Conservation (phyloP, 345 rosid species). For the Microthlaspi erraticum region DNA sequence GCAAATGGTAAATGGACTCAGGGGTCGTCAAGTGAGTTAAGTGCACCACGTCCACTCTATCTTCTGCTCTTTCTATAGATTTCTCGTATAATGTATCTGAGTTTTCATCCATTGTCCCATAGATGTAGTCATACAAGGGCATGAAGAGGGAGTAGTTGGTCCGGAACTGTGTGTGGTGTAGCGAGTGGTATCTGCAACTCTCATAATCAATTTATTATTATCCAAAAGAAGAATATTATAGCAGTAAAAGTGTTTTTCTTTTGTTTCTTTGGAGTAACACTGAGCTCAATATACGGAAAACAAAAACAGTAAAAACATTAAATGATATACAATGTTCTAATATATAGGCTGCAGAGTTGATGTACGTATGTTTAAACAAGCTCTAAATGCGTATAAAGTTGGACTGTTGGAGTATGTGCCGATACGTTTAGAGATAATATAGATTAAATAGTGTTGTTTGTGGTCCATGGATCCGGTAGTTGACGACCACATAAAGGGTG, state of each 20-base stretch:
- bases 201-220: neutral
- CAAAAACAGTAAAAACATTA: neutral
- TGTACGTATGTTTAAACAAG: neutral
- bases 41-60: constrained; percentile 64
- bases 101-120: constrained; percentile 54
- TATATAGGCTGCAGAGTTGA: too few species aligned
- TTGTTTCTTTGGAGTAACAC: neutral
- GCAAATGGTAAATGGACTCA: constrained; percentile 67
- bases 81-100: constrained; percentile 47
- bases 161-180: constrained; percentile 71
- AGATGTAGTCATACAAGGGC: constrained; percentile 68
- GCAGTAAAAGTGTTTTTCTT: neutral
- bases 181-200: constrained; percentile 57
- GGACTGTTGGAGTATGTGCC: constrained; percentile 12
- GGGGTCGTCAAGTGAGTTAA: constrained; percentile 66
- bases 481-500: constrained; percentile 18
- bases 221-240: neutral
- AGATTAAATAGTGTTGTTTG: neutral
- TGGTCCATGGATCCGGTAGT: constrained; percentile 26
- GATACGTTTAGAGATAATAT: neutral
- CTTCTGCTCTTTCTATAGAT: constrained; percentile 54
- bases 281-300: neutral
- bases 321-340: neutral
- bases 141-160: constrained; percentile 68
- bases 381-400: constrained; percentile 1